Evolutionary conservation across 371 early-diverging fungal species (phyloP), one percentile per base, ranked within the genome.

Genomic region (Circinella minor): DNA sequence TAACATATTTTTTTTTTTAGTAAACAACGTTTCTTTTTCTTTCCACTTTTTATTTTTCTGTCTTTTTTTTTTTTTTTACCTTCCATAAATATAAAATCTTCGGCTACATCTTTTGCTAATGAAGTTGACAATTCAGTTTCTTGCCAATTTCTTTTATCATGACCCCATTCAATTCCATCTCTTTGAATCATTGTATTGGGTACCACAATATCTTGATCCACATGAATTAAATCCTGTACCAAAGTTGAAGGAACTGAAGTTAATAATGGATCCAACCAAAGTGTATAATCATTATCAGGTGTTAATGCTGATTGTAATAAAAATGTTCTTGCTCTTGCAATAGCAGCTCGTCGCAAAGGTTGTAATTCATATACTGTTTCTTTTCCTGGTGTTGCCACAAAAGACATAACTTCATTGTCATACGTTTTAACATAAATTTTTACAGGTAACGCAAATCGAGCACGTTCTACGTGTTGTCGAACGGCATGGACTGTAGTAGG

Each of bases 261-360:
- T n/a, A 88, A 74, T 62, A 84, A 81, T 13, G 82, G 83, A 57
- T 89, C 88, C 7, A 88, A 69, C 84, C 88, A 87, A 38, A 89
- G 69, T 11, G 87, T 84, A 86, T 88, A 88, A 27, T 85, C 77
- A 54, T 75, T 64, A 48, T 82, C 79, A 47, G 83, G 75, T 37
- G 65, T 71, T 0, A 88, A 69, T 7, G 87, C 83, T 13, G 83
- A 72, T 9, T 85, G 79, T 63, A 86, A 65, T 62, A 88, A 65
- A 57, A 81, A 84, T 47, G 87, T 88, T 68, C 82, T 81, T 5
- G 87, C 82, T 34, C 81, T 78, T 13, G 87, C 87, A 76, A 87
- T 78, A 64, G 82, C 74, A 4, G 76, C 76, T 43, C 83, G 76
- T 66, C 81, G 80, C 37, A 77, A 65, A n/a, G 72, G 72, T 70